These are phyloP conservation scores for Entomortierella lignicola DNA, from an alignment of 192 early-diverging fungal species.

Conservation along the genomic window DNA sequence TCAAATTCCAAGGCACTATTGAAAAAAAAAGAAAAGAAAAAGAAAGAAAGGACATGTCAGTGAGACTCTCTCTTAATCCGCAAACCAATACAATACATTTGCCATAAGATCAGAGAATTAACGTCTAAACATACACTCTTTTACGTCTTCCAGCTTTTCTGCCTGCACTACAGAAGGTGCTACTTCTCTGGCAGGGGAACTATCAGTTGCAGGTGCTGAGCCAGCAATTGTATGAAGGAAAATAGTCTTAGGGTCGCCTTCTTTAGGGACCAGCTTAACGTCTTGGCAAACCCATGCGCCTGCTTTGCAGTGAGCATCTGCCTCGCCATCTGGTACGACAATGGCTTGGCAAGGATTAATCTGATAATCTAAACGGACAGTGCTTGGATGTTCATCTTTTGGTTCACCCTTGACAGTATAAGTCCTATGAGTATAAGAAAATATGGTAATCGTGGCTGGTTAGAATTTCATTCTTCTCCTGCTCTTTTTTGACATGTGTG, in stretches of 20 bases:
- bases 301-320: slow-evolving; percentile 7
- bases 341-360: slow-evolving; percentile 51
- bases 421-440: slow-evolving; percentile 14
- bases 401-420: slow-evolving; percentile 26
- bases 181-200: slow-evolving; percentile 29
- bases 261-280: slow-evolving; percentile 19
- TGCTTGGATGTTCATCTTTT: slow-evolving; percentile 14
- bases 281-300: slow-evolving; percentile 49
- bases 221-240: slow-evolving; percentile 31
- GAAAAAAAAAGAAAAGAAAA: neutral
- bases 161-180: slow-evolving; percentile 15
- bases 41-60: neutral
- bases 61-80: neutral
- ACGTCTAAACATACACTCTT: slow-evolving; percentile 25
- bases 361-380: slow-evolving; percentile 27
- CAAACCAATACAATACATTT: too few relatives aligned
- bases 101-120: neutral
- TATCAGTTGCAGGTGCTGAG: slow-evolving; percentile 24
- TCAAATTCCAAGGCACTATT: slow-evolving; percentile 51
- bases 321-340: slow-evolving; percentile 31
- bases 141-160: slow-evolving; percentile 25
- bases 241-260: slow-evolving; percentile 15
- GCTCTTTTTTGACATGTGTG: neutral
- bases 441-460: neutral
- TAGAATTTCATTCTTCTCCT: neutral